phyloP scores from a whole-genome alignment of 495 filamentous ascomycete species.

The Hypoxylon fragiforme region DNA sequence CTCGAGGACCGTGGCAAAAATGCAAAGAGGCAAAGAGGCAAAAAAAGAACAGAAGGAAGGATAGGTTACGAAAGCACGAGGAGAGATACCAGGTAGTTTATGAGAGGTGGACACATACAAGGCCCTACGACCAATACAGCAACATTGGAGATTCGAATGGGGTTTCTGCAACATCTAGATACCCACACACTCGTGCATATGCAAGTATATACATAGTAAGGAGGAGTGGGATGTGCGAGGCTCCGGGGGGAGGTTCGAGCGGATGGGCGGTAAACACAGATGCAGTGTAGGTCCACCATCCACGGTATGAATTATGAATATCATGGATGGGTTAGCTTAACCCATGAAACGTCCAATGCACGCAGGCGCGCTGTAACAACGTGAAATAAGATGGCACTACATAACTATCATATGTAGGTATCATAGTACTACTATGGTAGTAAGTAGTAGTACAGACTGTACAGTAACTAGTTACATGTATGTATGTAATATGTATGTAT shows the following conservation, averaged over 20 bases:
- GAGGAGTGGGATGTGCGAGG: slow-evolving; percentile 22
- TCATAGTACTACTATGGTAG: too few relatives aligned
- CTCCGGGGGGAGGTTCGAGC: slow-evolving; percentile 8
- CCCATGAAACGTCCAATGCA: slow-evolving; percentile 33
- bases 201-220: background rate
- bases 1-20: slow-evolving; percentile 25
- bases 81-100: slow-evolving; percentile 28
- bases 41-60: slow-evolving; percentile 22
- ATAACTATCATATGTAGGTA: too few relatives aligned
- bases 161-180: slow-evolving; percentile 19
- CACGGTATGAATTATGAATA: background rate
- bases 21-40: too few relatives aligned
- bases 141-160: slow-evolving; percentile 16
- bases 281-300: slow-evolving; percentile 3
- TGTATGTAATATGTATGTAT: too few relatives aligned
- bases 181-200: slow-evolving; percentile 23
- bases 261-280: slow-evolving; percentile 32
- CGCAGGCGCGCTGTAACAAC: slow-evolving; percentile 28
- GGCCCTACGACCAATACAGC: slow-evolving; percentile 20
- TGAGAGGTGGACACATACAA: slow-evolving; percentile 14
- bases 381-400: slow-evolving; percentile 35
- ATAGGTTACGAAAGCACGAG: slow-evolving; percentile 25
- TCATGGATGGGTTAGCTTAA: slow-evolving; percentile 1
- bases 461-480: too few relatives aligned
- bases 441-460: too few relatives aligned